Conservation (phyloP, 345 rosid species). For the Microcos paniculata region DNA sequence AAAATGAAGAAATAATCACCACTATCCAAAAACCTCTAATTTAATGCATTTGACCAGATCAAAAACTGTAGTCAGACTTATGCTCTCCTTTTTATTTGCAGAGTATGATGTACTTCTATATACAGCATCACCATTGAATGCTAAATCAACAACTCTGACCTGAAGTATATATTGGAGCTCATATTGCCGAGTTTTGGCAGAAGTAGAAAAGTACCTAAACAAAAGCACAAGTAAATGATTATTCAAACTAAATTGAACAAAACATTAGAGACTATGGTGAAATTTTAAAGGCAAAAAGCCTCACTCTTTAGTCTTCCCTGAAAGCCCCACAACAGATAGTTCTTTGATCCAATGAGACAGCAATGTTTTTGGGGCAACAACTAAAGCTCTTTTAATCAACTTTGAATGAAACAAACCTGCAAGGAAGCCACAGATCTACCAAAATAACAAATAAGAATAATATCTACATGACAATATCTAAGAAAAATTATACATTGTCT, state of each 20-base stretch:
- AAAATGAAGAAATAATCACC: not conserved
- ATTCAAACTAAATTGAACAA: conserved; percentile 3
- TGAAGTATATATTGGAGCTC: conserved; percentile 83
- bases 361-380: conserved; percentile 95
- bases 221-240: conserved; percentile 7
- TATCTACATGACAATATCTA: not conserved
- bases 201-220: conserved; percentile 74
- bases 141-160: conserved; percentile 38
- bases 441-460: conserved; percentile 19
- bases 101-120: not conserved
- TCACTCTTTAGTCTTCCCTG: conserved; percentile 81
- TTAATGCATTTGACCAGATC: too few species aligned
- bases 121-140: not conserved
- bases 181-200: conserved; percentile 74
- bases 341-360: conserved; percentile 98
- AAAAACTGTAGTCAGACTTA: not conserved
- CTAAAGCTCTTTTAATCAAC: conserved; percentile 73
- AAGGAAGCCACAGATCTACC: conserved; percentile 88
- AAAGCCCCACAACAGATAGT: conserved; percentile 81
- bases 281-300: conserved; percentile 28
- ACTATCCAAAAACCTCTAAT: not conserved
- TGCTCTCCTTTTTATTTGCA: not conserved
- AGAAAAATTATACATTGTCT: conserved; percentile 7
- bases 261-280: not conserved
- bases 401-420: conserved; percentile 85